A percentile compares a stretch with the other conserved stretches of the same genome.
Conservation (phyloP, 2,329 filamentous ascomycete species). For the Botrytis cinerea region DNA sequence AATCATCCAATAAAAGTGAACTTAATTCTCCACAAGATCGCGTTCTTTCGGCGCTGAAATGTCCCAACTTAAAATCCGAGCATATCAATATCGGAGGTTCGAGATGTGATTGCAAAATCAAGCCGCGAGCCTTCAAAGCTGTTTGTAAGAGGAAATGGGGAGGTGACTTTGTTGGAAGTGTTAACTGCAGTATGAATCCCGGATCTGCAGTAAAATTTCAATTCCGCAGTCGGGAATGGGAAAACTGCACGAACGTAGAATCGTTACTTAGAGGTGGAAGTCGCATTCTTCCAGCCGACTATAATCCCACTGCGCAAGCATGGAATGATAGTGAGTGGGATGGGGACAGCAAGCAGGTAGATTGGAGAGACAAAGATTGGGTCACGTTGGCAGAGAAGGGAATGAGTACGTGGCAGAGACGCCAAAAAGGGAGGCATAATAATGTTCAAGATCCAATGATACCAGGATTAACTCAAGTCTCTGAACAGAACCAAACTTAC, state of each 20-base stretch:
- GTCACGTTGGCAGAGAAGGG: slow-evolving; percentile 6
- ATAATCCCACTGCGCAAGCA: not conserved
- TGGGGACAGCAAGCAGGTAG: not conserved
- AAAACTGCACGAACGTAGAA: slow-evolving; percentile 11
- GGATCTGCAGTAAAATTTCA: slow-evolving; percentile 3
- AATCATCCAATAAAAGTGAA: not conserved
- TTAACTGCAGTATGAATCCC: not conserved
- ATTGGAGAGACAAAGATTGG: slow-evolving; percentile 22
- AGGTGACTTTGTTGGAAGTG: slow-evolving; percentile 13
- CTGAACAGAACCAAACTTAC: not conserved
- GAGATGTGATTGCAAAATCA: slow-evolving; percentile 15
- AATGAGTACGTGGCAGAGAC: not conserved
- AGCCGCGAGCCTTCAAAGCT: not conserved
- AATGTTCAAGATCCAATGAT: not conserved
- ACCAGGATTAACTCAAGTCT: fast-evolving
- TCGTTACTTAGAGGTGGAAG: not conserved
- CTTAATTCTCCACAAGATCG: not conserved
- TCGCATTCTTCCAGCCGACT: not conserved
- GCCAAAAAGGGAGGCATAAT: too few relatives aligned
- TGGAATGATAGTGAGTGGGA: slow-evolving; percentile 22
- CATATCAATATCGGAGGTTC: slow-evolving; percentile 5
- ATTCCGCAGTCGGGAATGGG: slow-evolving; percentile 14
- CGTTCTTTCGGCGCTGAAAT: not conserved
- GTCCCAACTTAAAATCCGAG: slow-evolving; percentile 10
- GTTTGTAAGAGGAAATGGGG: slow-evolving; percentile 8